Conservation (phyloP, 352 stramenopile species). For the Peronospora farinosa region DNA sequence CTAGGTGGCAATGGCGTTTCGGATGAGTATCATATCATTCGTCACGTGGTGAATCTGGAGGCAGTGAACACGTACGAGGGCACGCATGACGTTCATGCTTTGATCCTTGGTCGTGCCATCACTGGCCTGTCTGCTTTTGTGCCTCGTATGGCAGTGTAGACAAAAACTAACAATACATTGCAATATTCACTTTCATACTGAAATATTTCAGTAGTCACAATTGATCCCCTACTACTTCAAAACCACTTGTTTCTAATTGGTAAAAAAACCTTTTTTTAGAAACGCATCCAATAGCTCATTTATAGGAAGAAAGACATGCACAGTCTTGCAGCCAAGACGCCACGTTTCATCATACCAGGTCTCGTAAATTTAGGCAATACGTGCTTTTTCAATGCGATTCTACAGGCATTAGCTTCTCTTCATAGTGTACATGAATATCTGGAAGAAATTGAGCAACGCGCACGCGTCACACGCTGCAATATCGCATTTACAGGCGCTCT, state of each 20-base stretch:
- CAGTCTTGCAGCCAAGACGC: constrained; percentile 22
- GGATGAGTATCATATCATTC: constrained; percentile 98
- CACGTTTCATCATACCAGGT: constrained; percentile 30
- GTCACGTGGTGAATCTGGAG: constrained; percentile 96
- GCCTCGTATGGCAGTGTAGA: constrained; percentile 68
- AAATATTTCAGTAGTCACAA: too few relatives aligned
- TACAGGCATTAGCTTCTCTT: constrained; percentile 76
- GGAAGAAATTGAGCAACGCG: constrained; percentile 44
- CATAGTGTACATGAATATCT: constrained; percentile 66
- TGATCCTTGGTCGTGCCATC: constrained; percentile 97
- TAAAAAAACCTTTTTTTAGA: constrained; percentile 4
- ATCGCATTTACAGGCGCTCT: constrained; percentile 63
- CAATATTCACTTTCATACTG: too few relatives aligned
- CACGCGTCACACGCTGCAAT: constrained; percentile 24
- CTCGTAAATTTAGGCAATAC: constrained; percentile 88
- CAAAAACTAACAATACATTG: neutral
- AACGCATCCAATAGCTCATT: constrained; percentile 4
- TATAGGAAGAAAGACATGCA: constrained; percentile 3
- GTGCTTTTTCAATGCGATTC: constrained; percentile 88
- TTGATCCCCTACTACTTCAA: too few relatives aligned
- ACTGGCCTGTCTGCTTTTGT: constrained; percentile 94
- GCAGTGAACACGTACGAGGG: constrained; percentile 99
- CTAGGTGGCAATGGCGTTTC: constrained; percentile 96
- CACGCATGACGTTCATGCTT: constrained; percentile 96
- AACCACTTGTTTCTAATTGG: constrained; percentile 2